Evolutionary conservation across 306 rosid genomes (phyloP).

Genomic region (Cucumis melo): DNA sequence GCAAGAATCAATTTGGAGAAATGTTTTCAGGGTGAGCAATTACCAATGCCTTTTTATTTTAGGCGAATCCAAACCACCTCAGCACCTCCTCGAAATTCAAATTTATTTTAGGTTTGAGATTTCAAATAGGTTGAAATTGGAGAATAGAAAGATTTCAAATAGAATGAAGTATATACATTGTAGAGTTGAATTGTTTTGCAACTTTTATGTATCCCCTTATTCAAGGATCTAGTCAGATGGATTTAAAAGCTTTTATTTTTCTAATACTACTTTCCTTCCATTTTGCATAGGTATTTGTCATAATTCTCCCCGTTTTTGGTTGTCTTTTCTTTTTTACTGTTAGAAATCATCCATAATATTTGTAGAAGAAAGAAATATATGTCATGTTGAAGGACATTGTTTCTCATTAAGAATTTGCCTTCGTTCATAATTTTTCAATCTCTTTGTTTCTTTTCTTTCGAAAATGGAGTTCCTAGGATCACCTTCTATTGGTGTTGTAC

Average conservation of each 20-base stretch:
- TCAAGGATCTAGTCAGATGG: neutral
- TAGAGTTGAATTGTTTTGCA: neutral
- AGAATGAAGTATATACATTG: neutral
- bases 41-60: neutral
- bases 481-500: neutral
- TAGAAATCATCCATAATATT: neutral
- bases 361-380: neutral
- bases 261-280: neutral
- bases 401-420: neutral
- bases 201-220: neutral
- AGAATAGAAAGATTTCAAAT: neutral
- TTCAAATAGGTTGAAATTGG: neutral
- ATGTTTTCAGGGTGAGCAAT: constrained; percentile 56
- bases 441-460: neutral
- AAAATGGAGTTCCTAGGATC: neutral
- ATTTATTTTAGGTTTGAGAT: neutral
- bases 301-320: neutral
- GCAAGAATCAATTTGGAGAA: constrained; percentile 90
- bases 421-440: neutral
- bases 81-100: neutral
- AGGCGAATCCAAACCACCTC: neutral
- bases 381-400: neutral
- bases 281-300: neutral
- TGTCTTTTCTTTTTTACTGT: neutral
- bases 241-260: neutral